phyloP scores from a whole-genome alignment of 1,284 basidiomycete species.

The Porogramme epimiltina region DNA sequence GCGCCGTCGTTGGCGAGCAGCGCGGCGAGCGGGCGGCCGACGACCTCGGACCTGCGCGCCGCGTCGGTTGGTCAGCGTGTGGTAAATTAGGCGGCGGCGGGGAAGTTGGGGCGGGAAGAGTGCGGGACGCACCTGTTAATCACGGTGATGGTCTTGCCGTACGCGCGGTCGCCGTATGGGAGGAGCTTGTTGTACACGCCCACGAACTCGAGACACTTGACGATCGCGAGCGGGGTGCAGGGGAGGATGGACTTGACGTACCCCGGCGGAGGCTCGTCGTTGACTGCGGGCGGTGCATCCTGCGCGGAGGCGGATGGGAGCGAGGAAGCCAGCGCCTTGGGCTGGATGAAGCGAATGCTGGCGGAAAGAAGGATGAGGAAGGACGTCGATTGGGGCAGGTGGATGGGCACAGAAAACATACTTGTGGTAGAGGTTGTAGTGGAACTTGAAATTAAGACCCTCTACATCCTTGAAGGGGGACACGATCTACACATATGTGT shows the following conservation, averaged over 20 bases:
- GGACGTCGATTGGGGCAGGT: background rate
- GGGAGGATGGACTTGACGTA: conserved; percentile 94
- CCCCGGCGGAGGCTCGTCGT: conserved; percentile 73
- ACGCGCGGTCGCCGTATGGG: conserved; percentile 92
- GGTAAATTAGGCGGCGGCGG: background rate
- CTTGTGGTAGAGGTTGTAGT: conserved; percentile 98
- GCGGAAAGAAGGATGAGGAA: background rate
- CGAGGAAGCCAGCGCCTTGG: conserved; percentile 58
- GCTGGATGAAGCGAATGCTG: conserved; percentile 80
- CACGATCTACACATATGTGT: conserved; percentile 62
- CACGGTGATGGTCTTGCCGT: conserved; percentile 91
- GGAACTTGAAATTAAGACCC: conserved; percentile 94
- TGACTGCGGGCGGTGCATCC: conserved; percentile 39
- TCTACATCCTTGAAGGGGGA: conserved; percentile 98
- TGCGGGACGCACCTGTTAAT: conserved; percentile 78
- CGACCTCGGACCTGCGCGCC: conserved; percentile 83
- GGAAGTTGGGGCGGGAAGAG: background rate
- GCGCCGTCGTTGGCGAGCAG: conserved; percentile 95
- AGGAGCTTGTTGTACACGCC: conserved; percentile 93
- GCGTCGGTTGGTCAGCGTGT: background rate
- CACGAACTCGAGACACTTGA: conserved; percentile 90
- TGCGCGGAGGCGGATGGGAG: conserved; percentile 32
- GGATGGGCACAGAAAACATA: conserved; percentile 36
- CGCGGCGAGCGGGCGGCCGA: conserved; percentile 93
- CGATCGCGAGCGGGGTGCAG: conserved; percentile 95